Conservation (phyloP, 306 rosid genomes). For the Trifolium subterraneum region DNA sequence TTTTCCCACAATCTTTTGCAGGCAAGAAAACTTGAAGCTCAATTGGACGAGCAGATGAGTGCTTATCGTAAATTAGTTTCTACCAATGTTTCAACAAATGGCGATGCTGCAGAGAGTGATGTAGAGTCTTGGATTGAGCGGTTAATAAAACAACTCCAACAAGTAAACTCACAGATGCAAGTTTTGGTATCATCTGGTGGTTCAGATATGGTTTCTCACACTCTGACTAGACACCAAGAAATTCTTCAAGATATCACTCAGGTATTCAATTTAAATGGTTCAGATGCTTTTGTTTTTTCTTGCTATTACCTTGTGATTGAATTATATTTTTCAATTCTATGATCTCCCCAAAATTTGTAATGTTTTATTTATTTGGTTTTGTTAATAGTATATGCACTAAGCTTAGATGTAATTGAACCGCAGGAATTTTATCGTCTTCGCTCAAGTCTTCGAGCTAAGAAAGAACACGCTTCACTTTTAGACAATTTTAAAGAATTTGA, state of each 20-base stretch:
- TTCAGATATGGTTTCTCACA: constrained; percentile 97
- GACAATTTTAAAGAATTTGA: constrained; percentile 98
- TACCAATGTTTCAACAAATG: constrained; percentile 71
- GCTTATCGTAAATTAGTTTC: constrained; percentile 86
- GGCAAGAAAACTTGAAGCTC: constrained; percentile 98
- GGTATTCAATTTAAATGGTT: constrained; percentile 51
- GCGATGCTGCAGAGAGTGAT: constrained; percentile 66
- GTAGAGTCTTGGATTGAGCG: constrained; percentile 80
- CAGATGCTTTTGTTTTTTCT: background rate
- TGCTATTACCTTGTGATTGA: background rate
- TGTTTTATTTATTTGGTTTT: background rate
- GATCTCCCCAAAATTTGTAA: background rate
- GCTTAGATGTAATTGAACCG: constrained; percentile 57
- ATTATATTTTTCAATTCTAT: background rate
- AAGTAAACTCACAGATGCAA: constrained; percentile 96
- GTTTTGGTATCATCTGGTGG: constrained; percentile 98
- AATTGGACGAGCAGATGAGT: constrained; percentile 92
- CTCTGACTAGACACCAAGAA: constrained; percentile 97
- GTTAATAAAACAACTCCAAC: constrained; percentile 86
- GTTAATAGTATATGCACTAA: constrained; percentile 26
- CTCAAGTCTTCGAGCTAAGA: constrained; percentile 82
- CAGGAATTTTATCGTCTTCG: constrained; percentile 99
- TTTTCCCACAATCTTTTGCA: constrained; percentile 44
- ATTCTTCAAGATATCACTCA: constrained; percentile 97
- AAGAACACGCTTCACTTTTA: constrained; percentile 92